Conservation (phyloP, 78 protist species). For the Parvularia atlantis region DNA sequence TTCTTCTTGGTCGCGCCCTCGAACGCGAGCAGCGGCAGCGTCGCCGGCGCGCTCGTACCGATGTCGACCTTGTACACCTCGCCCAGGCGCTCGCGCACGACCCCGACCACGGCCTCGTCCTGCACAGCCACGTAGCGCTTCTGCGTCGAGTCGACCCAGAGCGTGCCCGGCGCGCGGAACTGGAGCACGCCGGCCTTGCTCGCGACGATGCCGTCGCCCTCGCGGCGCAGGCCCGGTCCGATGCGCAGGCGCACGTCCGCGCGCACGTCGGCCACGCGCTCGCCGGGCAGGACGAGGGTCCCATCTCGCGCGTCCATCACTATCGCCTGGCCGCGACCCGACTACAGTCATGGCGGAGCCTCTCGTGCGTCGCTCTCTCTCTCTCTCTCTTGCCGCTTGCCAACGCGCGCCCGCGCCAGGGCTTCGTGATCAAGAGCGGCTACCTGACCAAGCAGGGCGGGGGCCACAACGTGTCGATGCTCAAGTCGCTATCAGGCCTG, state of each 20-base stretch:
- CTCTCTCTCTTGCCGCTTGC: too few relatives aligned
- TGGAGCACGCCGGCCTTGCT: conserved; percentile 46
- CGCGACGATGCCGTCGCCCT: conserved; percentile 19
- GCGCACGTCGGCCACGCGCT: neutral
- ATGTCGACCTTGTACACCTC: conserved; percentile 56
- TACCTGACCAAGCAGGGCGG: too few relatives aligned
- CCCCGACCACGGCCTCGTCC: conserved; percentile 58
- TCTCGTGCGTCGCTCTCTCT: too few relatives aligned
- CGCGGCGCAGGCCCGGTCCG: conserved; percentile 44
- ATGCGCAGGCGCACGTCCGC: conserved; percentile 4
- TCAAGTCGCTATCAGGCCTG: too few relatives aligned
- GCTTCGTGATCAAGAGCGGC: too few relatives aligned
- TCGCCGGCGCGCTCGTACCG: conserved; percentile 37
- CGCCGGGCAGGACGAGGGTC: neutral
- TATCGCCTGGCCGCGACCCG: too few relatives aligned
- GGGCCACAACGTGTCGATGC: too few relatives aligned
- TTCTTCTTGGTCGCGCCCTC: conserved; percentile 66
- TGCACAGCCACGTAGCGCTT: conserved; percentile 50
- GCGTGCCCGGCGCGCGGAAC: conserved; percentile 1
- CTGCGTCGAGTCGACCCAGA: neutral
- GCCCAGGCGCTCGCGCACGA: conserved; percentile 28
- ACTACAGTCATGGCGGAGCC: too few relatives aligned
- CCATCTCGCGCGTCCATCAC: too few relatives aligned
- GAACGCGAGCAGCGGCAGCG: conserved; percentile 54
- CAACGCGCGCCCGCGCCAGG: too few relatives aligned